Evolutionary conservation across 2,329 filamentous ascomycete genomes (phyloP).

Genomic region (Neonectria coccinea): DNA sequence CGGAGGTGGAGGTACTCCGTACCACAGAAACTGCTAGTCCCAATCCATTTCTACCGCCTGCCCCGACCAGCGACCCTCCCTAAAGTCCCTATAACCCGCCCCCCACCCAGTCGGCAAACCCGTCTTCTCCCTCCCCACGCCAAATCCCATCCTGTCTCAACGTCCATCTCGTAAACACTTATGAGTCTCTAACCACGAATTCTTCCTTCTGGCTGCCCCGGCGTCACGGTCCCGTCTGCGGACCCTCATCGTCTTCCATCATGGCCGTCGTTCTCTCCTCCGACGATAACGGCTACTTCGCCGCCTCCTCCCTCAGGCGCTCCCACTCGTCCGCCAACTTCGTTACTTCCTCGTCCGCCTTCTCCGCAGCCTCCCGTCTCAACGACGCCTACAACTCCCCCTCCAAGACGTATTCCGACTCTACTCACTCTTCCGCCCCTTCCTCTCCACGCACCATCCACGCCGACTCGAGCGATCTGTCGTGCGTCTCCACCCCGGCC

Average conservation of each 20-base stretch:
- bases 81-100: conserved; percentile 45
- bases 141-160: conserved; percentile 26
- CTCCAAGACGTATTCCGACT: conserved; percentile 58
- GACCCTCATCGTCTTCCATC: conserved; percentile 39
- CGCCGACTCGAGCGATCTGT: conserved; percentile 66
- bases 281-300: conserved; percentile 69
- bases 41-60: conserved; percentile 44
- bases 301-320: conserved; percentile 64
- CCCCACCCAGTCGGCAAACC: conserved; percentile 45
- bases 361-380: conserved; percentile 60
- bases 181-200: conserved; percentile 41
- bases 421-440: conserved; percentile 64
- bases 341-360: conserved; percentile 55
- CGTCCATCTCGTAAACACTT: conserved; percentile 31
- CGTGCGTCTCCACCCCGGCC: conserved; percentile 71
- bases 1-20: conserved; percentile 32
- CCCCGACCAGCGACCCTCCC: conserved; percentile 31
- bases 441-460: conserved; percentile 67
- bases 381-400: conserved; percentile 60
- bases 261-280: conserved; percentile 70
- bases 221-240: conserved; percentile 40
- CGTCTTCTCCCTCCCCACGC: conserved; percentile 41
- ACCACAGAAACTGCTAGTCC: conserved; percentile 43
- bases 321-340: conserved; percentile 73
- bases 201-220: conserved; percentile 36